These are phyloP conservation scores for Aspergillus ustus DNA, from an alignment of 2,329 filamentous ascomycete species.

Conservation along the genomic window DNA sequence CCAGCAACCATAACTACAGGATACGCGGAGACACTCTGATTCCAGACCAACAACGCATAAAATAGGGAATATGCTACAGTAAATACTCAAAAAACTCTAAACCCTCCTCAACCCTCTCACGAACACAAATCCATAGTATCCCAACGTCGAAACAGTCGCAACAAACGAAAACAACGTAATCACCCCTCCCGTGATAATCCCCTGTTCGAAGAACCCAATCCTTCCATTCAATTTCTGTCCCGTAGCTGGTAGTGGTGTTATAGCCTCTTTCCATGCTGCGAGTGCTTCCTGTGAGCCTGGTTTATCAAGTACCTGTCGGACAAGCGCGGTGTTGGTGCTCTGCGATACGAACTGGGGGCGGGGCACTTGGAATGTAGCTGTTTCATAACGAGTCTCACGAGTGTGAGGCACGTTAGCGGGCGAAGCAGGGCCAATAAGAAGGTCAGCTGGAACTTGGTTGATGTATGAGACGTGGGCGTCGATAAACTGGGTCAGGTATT, in stretches of 20 bases:
- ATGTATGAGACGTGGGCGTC: constrained; percentile 55
- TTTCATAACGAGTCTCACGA: constrained; percentile 48
- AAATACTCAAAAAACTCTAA: not conserved
- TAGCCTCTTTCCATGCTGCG: constrained; percentile 33
- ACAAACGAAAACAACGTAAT: constrained; percentile 30
- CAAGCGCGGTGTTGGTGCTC: constrained; percentile 20
- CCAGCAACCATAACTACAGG: not conserved
- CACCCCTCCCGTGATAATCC: constrained; percentile 43
- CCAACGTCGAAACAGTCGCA: constrained; percentile 28
- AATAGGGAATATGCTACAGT: not conserved
- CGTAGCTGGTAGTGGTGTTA: constrained; percentile 40
- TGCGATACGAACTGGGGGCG: constrained; percentile 49
- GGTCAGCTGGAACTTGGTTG: constrained; percentile 61
- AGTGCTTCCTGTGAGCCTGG: constrained; percentile 22
- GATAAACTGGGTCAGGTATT: constrained; percentile 65
- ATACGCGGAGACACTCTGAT: not conserved
- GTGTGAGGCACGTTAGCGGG: constrained; percentile 43
- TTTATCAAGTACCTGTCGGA: constrained; percentile 22
- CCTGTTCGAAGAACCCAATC: constrained; percentile 57
- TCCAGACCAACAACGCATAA: not conserved
- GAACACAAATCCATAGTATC: constrained; percentile 30
- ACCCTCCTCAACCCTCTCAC: constrained; percentile 17
- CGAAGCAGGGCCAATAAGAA: constrained; percentile 48
- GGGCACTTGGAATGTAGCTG: constrained; percentile 50
- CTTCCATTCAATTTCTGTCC: constrained; percentile 32